Evolutionary conservation across 2,329 filamentous ascomycete species (phyloP).

Genomic region (Chrysoporthe puriensis): DNA sequence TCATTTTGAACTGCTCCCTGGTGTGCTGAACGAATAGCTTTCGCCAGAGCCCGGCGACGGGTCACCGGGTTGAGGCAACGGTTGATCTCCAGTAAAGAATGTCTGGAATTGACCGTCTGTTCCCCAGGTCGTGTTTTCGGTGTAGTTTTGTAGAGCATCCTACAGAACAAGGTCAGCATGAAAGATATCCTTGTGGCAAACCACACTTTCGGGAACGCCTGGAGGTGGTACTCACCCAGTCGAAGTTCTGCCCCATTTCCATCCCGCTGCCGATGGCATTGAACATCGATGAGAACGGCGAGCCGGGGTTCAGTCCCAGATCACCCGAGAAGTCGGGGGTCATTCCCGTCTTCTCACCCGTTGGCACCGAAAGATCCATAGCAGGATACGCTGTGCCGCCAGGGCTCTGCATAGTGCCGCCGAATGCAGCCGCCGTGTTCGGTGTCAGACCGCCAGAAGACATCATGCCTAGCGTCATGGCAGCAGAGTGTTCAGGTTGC

Average conservation of each 20-base stretch:
- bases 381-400: conserved; percentile 48
- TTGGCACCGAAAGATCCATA: conserved; percentile 46
- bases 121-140: conserved; percentile 58
- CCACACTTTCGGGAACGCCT: neutral
- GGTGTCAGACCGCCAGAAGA: conserved; percentile 42
- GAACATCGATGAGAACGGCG: conserved; percentile 59
- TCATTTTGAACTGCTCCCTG: conserved; percentile 24
- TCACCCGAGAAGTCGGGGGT: conserved; percentile 44
- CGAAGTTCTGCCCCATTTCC: conserved; percentile 56
- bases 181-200: neutral
- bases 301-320: conserved; percentile 41
- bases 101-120: conserved; percentile 57
- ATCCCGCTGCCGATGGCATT: conserved; percentile 47
- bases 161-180: conserved; percentile 37
- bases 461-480: conserved; percentile 48
- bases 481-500: conserved; percentile 46
- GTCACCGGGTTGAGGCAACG: conserved; percentile 10
- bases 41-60: conserved; percentile 28
- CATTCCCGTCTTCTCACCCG: conserved; percentile 39
- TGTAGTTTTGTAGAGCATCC: conserved; percentile 61
- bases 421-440: conserved; percentile 35
- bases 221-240: conserved; percentile 54
- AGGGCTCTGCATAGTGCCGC: conserved; percentile 40
- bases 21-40: conserved; percentile 26
- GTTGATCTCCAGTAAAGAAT: conserved; percentile 43